These are phyloP conservation scores for Elaeis oleifera DNA, from an alignment of 202 grass and related monocot genomes.

Conservation along the genomic window DNA sequence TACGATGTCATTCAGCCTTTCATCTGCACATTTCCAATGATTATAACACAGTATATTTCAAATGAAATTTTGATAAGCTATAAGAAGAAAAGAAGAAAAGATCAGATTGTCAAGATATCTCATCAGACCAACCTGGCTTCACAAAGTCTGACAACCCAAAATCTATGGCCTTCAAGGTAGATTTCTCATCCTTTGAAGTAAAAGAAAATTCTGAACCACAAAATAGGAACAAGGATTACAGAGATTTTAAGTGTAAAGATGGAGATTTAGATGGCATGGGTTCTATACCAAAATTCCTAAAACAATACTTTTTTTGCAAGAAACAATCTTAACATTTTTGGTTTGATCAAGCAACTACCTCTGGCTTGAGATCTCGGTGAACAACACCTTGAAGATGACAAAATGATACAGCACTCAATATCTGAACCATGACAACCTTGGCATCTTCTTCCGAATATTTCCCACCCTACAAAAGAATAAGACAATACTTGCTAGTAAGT, in stretches of 20 bases:
- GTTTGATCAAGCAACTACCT: slow-evolving; percentile 38
- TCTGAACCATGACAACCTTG: slow-evolving; percentile 74
- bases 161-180: slow-evolving; percentile 83
- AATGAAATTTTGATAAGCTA: not conserved
- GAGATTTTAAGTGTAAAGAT: not conserved
- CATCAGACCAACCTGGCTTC: slow-evolving; percentile 64
- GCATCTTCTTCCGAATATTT: slow-evolving; percentile 94
- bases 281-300: not conserved
- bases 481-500: slow-evolving; percentile 11
- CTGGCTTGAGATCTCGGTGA: slow-evolving; percentile 93
- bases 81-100: slow-evolving; percentile 1
- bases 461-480: slow-evolving; percentile 51
- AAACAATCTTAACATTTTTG: slow-evolving; percentile 7
- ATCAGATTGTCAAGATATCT: slow-evolving; percentile 13
- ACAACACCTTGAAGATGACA: slow-evolving; percentile 97
- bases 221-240: slow-evolving; percentile 20
- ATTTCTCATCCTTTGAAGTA: slow-evolving; percentile 65
- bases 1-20: slow-evolving; percentile 90
- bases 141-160: slow-evolving; percentile 92
- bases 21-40: slow-evolving; percentile 44
- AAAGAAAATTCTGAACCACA: slow-evolving; percentile 79
- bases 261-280: slow-evolving; percentile 1
- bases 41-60: not conserved
- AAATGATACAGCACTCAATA: slow-evolving; percentile 78
- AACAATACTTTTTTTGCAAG: slow-evolving; percentile 2